Conservation (phyloP, 1,284 basidiomycete species). For the Ustilago esculenta region DNA sequence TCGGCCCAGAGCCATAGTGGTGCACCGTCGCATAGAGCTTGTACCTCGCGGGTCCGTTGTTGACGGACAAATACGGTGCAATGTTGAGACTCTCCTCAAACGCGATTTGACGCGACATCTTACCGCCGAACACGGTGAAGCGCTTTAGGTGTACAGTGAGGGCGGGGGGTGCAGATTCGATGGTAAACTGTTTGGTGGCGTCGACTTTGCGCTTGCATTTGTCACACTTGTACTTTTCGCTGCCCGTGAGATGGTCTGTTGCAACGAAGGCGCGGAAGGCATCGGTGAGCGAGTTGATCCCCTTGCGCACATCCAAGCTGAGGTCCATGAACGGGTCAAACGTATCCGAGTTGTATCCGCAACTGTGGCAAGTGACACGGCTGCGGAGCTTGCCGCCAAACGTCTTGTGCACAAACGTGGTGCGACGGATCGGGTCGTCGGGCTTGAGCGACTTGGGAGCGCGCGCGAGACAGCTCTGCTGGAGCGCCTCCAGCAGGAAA, state of each 20-base stretch:
- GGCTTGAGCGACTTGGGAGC: constrained; percentile 74
- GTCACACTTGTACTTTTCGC: constrained; percentile 98
- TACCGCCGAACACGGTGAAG: constrained; percentile 82
- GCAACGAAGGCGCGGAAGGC: constrained; percentile 85
- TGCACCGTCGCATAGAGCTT: constrained; percentile 89
- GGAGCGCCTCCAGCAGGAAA: constrained; percentile 89
- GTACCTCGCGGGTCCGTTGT: constrained; percentile 74
- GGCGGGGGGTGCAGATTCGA: constrained; percentile 87
- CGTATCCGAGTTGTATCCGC: constrained; percentile 90
- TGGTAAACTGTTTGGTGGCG: constrained; percentile 86
- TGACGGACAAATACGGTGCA: constrained; percentile 82
- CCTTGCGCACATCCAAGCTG: constrained; percentile 70
- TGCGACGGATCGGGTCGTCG: constrained; percentile 75
- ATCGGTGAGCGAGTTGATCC: constrained; percentile 74
- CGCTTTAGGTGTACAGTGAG: constrained; percentile 97
- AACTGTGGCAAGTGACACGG: constrained; percentile 86
- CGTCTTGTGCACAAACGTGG: constrained; percentile 91
- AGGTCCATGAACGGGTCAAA: constrained; percentile 95
- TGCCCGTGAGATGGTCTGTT: constrained; percentile 83
- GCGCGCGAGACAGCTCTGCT: constrained; percentile 82
- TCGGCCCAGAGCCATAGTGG: constrained; percentile 89
- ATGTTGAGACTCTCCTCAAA: constrained; percentile 84
- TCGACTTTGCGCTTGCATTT: constrained; percentile 88
- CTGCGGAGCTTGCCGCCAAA: constrained; percentile 94
- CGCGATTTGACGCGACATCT: constrained; percentile 75